Conservation (phyloP, 2,329 filamentous ascomycete species). For the Calonectria henricotiae region DNA sequence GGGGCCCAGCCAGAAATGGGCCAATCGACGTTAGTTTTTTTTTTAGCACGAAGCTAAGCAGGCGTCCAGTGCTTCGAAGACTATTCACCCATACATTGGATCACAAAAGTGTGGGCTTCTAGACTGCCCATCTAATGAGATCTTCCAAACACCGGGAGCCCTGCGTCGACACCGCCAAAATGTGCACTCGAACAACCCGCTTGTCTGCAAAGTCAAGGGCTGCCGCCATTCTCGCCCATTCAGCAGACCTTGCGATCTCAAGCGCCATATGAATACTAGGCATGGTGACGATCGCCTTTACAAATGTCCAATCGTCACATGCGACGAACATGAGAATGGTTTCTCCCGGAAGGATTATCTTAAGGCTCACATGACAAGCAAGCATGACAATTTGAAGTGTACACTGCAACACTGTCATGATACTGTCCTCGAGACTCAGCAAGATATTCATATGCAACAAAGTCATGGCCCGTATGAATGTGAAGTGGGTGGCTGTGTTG, state of each 20-base stretch:
- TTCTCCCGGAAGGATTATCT: neutral
- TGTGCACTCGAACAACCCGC: neutral
- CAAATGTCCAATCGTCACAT: slow-evolving; percentile 5
- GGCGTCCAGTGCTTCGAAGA: slow-evolving; percentile 13
- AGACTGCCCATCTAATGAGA: slow-evolving; percentile 9
- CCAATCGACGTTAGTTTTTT: slow-evolving; percentile 8
- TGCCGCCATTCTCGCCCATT: neutral
- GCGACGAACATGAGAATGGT: slow-evolving; percentile 3
- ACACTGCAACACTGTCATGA: slow-evolving; percentile 8
- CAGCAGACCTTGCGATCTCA: neutral
- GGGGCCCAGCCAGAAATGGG: neutral
- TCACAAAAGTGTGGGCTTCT: neutral
- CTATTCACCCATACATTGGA: neutral
- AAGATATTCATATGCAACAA: neutral
- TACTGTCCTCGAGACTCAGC: neutral
- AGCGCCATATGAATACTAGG: neutral
- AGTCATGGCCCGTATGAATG: neutral
- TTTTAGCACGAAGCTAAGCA: neutral
- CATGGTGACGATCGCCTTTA: neutral
- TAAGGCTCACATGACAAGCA: neutral
- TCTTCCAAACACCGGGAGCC: neutral
- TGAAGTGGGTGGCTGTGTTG: slow-evolving; percentile 3
- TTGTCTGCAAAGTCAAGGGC: neutral
- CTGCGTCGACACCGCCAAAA: neutral
- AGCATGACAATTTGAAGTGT: neutral